Evolutionary conservation across 2,329 filamentous ascomycete species (phyloP).

Genomic region (Blastomyces gilchristii): DNA sequence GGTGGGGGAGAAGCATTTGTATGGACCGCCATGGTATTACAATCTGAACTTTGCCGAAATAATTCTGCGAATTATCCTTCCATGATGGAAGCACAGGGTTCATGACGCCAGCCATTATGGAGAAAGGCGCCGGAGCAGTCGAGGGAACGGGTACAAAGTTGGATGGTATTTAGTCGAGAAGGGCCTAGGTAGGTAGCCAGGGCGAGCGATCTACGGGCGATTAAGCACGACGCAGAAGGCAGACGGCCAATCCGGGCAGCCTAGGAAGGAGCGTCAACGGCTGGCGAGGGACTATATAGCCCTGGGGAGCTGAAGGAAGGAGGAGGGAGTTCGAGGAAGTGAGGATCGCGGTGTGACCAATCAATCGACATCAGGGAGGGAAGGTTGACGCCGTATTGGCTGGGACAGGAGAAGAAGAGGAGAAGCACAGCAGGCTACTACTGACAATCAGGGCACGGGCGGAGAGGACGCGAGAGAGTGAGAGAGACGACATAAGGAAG

Average conservation of each 20-base stretch:
- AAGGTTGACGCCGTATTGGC: slow-evolving; percentile 5
- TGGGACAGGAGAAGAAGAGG: not conserved
- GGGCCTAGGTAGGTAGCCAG: not conserved
- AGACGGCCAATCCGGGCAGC: slow-evolving; percentile 14
- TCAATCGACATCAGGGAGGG: slow-evolving; percentile 3
- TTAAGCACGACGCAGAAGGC: slow-evolving; percentile 15
- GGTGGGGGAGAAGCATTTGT: slow-evolving; percentile 48
- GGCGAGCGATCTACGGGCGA: not conserved
- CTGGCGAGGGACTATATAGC: slow-evolving; percentile 4
- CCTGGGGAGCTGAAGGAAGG: not conserved
- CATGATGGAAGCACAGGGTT: slow-evolving; percentile 33
- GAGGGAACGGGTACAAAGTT: not conserved
- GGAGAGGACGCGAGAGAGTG: slow-evolving; percentile 16
- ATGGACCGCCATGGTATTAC: slow-evolving; percentile 42
- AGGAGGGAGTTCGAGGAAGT: not conserved
- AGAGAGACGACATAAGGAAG: slow-evolving; percentile 11
- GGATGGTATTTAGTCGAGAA: not conserved
- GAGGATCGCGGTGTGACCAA: not conserved
- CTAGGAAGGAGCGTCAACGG: slow-evolving; percentile 15
- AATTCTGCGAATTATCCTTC: slow-evolving; percentile 38
- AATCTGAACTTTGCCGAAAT: slow-evolving; percentile 37
- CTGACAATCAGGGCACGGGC: slow-evolving; percentile 10
- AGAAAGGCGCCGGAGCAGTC: not conserved
- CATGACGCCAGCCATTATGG: slow-evolving; percentile 20
- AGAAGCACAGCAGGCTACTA: not conserved